Conservation (phyloP, 163 green algal genomes). For the Scenedesmus sp. region DNA sequence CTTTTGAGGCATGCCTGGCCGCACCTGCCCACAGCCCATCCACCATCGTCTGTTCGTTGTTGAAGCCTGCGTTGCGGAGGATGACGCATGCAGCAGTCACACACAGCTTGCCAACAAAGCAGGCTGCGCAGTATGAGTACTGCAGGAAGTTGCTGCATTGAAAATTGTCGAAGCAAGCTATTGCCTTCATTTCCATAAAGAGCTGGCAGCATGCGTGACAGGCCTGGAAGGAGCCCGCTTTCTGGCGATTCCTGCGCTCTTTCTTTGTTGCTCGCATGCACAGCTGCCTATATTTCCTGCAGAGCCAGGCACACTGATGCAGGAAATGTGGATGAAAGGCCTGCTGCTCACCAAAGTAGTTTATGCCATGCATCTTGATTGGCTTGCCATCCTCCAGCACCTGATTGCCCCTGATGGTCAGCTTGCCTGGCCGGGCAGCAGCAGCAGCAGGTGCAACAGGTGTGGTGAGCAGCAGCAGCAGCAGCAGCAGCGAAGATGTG, state of each 20-base stretch:
- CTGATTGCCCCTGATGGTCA: constrained; percentile 46
- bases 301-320: too few relatives aligned
- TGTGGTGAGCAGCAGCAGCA: background rate
- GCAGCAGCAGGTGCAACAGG: background rate
- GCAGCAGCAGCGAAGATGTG: background rate
- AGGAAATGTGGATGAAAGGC: background rate
- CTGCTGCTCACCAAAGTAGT: constrained; percentile 24
- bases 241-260: too few relatives aligned
- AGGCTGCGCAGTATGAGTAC: too few relatives aligned
- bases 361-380: constrained; percentile 41
- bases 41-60: constrained; percentile 55
- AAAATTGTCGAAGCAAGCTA: too few relatives aligned
- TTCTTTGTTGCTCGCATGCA: too few relatives aligned
- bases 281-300: too few relatives aligned
- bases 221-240: too few relatives aligned
- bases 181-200: too few relatives aligned
- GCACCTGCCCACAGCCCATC: constrained; percentile 48
- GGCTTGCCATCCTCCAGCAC: constrained; percentile 46
- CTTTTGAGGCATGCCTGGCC: background rate
- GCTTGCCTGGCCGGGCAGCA: constrained; percentile 26
- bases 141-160: too few relatives aligned
- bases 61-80: constrained; percentile 9
- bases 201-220: too few relatives aligned
- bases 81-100: background rate
- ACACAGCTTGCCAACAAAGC: too few relatives aligned